Base-by-base conservation (phyloP, 306 rosid species). In the Abrus pulchellus region DNA sequence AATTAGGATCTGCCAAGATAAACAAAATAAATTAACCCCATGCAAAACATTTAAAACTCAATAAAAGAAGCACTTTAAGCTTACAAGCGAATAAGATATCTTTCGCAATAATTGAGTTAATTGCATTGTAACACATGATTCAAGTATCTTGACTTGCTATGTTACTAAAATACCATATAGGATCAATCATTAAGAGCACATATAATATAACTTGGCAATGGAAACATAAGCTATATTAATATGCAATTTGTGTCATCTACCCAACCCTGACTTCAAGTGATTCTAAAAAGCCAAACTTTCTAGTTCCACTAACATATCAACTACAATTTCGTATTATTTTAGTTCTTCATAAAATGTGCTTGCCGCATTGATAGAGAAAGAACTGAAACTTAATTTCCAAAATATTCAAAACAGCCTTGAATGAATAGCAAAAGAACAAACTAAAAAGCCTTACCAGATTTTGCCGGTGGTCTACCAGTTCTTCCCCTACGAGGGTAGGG, bases 401-500 rank as follows among this genome's bases (percentile, higher is more conserved):
- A 52, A 62, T 10, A 53, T 44, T 55, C 1, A 67, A 57, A 47
- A 6, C 29, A 54, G 28, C 32, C 81, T 52, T 36, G 63, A 73
- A 29, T 73, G 47, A 71, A 80, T 5, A 66, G 32, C 9, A 62
- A 61, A 75, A 27, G 27, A 59, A 45, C 43, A 34, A 34, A 50
- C 7, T 40, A 13, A 20, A 38, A 63, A 69, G 67, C 62, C 88
- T 84, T 30, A 87, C 98, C 97, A 74, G 82, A 74, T 59, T 57
- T 77, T 4, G 92, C 20, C 3, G 82, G 79, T 53, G 79, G 84
- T 76, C 96, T 83, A 3, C 97, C 91, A 0, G 97, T 94, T 86
- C 96, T 94, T 83, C 96, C 98, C 57, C 98, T 77, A 20, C 98
- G 94, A 66, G 98, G 98, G 75, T 94, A 94, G 32, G 98, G 98